Evolutionary conservation across 768 basidiomycete species (phyloP), one percentile per base, ranked within the genome.

Genomic region (Tylopilus subfusipes): DNA sequence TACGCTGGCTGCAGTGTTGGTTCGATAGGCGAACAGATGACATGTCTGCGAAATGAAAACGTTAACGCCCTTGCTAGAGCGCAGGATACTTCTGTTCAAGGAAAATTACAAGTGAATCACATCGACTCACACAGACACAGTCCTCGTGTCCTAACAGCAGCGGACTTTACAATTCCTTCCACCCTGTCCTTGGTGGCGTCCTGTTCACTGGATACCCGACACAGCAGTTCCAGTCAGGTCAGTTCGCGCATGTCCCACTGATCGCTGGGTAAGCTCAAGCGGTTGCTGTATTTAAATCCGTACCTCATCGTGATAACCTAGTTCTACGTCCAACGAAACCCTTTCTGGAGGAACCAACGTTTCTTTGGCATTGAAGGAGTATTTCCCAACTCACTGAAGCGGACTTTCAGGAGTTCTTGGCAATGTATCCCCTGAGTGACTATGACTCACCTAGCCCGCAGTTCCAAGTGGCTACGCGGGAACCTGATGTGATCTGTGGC

Each of bases 261-360:
- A 78, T 88, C 30, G 77, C 83, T 30, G 82, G 83, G 84, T 84
- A 61, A 19, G 75, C 65, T 24, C 42, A 19, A 40, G 25, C 2
- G 27, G 21, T 49, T 52, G 42, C 54, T 42, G 44, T 50, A 25
- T 48, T n/a, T 14, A 12, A 30, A 0, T 34, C 22, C 42, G 29
- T 51, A 31, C 33, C 42, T 48, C 21, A 44, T 50, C 36, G 8
- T 29, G 34, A 39, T n/a, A n/a, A 44, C 22, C n/a, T 50, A 75
- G 84, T 2, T 71, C 83, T 0, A 83, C 82, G 3, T 79, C 82
- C 8, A 84, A 87, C 47, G 83, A 86, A 62, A 82, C 84, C 2
- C 65, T 81, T 31, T 74, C 77, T 4, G 69, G 73, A 12, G 76
- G 78, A 2, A 59, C 58, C 16, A 68, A 74, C 46, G 74, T 57